A percentile compares a stretch with the other conserved stretches of the same genome.
These are phyloP conservation scores for Wallacemonas sp. DNA, from an alignment of 208 protist species.

Conservation along the genomic window DNA sequence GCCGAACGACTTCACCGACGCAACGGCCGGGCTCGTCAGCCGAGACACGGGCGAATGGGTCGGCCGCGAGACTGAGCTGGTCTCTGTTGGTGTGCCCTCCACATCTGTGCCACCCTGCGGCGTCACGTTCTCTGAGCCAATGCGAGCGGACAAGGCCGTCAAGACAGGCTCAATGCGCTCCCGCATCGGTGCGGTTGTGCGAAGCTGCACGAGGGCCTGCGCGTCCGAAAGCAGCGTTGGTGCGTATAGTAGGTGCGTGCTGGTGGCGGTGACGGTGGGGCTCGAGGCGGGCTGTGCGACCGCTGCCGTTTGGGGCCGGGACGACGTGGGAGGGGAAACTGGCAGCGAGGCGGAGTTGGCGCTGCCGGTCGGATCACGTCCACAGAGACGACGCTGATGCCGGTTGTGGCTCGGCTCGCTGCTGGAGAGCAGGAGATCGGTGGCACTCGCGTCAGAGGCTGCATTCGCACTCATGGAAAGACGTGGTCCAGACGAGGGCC, in stretches of 20 bases:
- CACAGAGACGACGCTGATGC: background rate
- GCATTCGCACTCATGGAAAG: too few species aligned
- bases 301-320: background rate
- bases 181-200: slow-evolving; percentile 1
- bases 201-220: background rate
- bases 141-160: background rate
- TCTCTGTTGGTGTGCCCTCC: slow-evolving; percentile 5
- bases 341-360: background rate
- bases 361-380: background rate
- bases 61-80: background rate
- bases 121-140: background rate
- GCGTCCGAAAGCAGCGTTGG: background rate
- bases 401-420: too few species aligned
- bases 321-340: background rate
- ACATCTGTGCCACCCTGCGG: background rate
- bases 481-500: too few species aligned
- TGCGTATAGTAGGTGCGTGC: slow-evolving; percentile 5
- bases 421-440: too few species aligned
- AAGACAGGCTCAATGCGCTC: background rate
- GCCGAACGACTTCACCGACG: background rate
- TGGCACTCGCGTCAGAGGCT: too few species aligned
- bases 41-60: background rate
- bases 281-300: background rate
- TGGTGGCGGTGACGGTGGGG: background rate
- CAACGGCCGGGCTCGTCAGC: slow-evolving; percentile 2